These are phyloP conservation scores for Nannizzia gypsea DNA, from an alignment of 2,329 filamentous ascomycete species.

Conservation along the genomic window DNA sequence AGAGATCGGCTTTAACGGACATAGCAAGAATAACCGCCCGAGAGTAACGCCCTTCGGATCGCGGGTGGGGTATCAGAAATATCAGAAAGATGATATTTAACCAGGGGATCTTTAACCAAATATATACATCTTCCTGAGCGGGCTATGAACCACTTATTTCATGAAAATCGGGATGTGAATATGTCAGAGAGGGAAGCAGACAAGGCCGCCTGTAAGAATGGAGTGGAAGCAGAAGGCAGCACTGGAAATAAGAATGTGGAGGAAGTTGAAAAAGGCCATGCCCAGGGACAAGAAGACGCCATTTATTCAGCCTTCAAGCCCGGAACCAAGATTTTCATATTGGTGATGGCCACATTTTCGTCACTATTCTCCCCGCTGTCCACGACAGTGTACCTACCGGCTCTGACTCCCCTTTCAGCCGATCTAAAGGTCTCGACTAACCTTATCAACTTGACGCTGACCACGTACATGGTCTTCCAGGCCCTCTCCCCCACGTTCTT, in stretches of 20 bases:
- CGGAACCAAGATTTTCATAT: constrained; percentile 4
- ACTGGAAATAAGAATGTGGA: no score
- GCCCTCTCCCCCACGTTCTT: constrained; percentile 50
- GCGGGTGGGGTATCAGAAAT: no score
- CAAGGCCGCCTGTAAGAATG: no score
- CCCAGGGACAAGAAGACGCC: not conserved
- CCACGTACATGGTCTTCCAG: constrained; percentile 45
- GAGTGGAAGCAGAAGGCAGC: no score
- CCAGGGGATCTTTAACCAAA: no score
- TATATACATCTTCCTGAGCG: no score
- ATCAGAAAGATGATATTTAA: no score
- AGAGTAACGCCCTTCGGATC: not conserved
- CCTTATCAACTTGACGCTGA: constrained; percentile 41
- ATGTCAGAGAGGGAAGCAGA: no score
- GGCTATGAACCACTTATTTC: no score
- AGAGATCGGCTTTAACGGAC: not conserved
- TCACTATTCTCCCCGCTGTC: constrained; percentile 14
- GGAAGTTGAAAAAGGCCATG: no score
- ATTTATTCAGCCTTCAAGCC: constrained; percentile 1
- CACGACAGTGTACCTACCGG: constrained; percentile 39
- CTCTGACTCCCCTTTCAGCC: constrained; percentile 21
- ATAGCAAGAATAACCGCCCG: not conserved
- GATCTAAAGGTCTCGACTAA: constrained; percentile 32
- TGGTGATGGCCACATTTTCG: constrained; percentile 8
- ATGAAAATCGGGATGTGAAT: no score